A percentile compares a stretch with the other conserved stretches of the same genome.
Conservation (phyloP, 2,329 filamentous ascomycete species). For the Microdochium paspali region DNA sequence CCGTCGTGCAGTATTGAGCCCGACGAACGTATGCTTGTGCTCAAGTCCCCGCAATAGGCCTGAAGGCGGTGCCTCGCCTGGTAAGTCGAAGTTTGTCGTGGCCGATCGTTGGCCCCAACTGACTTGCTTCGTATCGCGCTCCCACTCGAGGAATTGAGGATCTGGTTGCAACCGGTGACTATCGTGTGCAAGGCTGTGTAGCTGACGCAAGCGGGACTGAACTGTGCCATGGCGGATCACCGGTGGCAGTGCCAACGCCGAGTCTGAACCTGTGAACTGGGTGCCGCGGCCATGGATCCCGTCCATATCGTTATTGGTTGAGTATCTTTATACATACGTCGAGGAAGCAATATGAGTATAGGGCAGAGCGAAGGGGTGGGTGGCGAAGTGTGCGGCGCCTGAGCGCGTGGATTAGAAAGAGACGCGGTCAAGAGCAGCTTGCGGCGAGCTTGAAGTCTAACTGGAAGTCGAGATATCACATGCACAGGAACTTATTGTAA, state of each 20-base stretch:
- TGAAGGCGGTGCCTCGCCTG: slow-evolving; percentile 8
- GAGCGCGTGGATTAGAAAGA: no score
- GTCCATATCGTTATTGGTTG: not conserved
- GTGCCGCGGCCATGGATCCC: not conserved
- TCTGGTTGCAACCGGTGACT: slow-evolving; percentile 7
- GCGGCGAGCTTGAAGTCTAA: no score
- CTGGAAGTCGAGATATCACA: not conserved
- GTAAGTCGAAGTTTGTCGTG: slow-evolving; percentile 6
- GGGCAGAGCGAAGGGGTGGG: not conserved
- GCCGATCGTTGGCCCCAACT: slow-evolving; percentile 20
- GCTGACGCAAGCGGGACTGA: slow-evolving; percentile 19
- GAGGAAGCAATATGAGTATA: not conserved
- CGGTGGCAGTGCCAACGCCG: not conserved
- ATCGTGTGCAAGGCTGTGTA: slow-evolving; percentile 16
- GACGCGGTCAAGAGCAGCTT: no score
- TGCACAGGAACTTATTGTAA: not conserved
- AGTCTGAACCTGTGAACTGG: not conserved
- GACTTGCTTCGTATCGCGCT: slow-evolving; percentile 15
- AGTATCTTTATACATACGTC: no score
- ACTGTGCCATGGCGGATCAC: slow-evolving; percentile 22
- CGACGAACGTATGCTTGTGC: slow-evolving; percentile 16
- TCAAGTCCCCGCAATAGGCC: slow-evolving; percentile 14
- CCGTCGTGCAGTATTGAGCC: slow-evolving; percentile 7
- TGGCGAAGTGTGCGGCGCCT: no score
- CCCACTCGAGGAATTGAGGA: slow-evolving; percentile 9